Base-by-base conservation (phyloP, 2,329 filamentous ascomycete genomes). In the Pseudocercospora cruenta region DNA sequence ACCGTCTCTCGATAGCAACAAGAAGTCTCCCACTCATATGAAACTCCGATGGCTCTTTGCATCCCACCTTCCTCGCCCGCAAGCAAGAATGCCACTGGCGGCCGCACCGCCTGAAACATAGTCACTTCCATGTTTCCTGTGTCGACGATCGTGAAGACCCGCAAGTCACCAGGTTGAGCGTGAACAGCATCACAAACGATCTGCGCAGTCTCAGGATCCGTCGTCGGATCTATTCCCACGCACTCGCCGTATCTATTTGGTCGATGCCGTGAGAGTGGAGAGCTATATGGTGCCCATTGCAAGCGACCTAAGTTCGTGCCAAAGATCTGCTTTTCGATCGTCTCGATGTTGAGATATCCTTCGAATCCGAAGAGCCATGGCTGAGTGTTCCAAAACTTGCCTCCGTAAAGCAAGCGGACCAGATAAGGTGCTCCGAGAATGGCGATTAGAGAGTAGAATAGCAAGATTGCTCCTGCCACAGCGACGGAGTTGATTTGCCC, bases 321-420 rank as follows among this genome's bases (percentile, higher is more conserved):
- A 58, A 82, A 82, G 31, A 82, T 76, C 26, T 76, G 71, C 9
- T 62, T 66, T 66, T 82, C 80, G 36, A 82, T 79, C 4, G 74
- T 74, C 4, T 72, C 73, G 12, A 82, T 69, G n/a, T 76, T 69
- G 67, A 81, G 74, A 65, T 81, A 77, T 0, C 80, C 80, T 61
- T 82, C 79, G 22, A 82, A 77, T 2, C 80, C 81, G 64, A 82
- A 81, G 57, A 83, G 72, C 76, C 79, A 81, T 16, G 81, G 76
- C 62, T 82, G 80, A 8, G 77, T 75, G 8, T 70, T 72, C 79
- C 78, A 81, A 59, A 80, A 72, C 65, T 82, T 81, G 33, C 79
- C 80, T 1, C 74, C 69, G 47, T 81, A 81, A 3, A 81, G 66
- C n/a, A 74, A 51, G 6, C 73, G 71, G 9, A 82, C 71, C 5